phyloP scores from a whole-genome alignment of 306 rosid genomes.

The Gastrolobium villosum region DNA sequence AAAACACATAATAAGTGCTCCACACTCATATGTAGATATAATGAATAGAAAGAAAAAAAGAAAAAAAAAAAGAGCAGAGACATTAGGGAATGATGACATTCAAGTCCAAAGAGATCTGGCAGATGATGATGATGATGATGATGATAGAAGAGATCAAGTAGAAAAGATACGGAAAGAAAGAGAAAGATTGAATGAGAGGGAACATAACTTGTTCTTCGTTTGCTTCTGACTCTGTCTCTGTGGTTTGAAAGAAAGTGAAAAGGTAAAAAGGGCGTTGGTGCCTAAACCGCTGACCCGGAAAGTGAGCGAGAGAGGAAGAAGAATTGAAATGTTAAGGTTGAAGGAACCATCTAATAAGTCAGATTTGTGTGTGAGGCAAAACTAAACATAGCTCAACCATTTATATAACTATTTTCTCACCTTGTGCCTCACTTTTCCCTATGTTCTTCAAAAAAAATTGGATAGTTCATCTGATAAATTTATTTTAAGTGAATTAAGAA shows the following conservation, averaged over 20 bases:
- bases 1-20: no score
- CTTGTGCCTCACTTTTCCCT: conserved; percentile 22
- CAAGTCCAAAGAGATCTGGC: conserved; percentile 37
- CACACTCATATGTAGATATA: neutral
- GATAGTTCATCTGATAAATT: no score
- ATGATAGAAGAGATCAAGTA: neutral
- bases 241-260: neutral
- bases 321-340: neutral
- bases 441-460: no score
- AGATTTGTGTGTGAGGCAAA: conserved; percentile 44
- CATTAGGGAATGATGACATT: neutral
- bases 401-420: conserved; percentile 50
- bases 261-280: neutral
- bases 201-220: neutral
- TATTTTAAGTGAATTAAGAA: no score
- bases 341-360: conserved; percentile 7
- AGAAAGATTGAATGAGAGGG: neutral
- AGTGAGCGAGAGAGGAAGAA: conserved; percentile 1
- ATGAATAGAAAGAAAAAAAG: no score
- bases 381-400: conserved; percentile 27
- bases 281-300: neutral
- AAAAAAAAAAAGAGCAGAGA: neutral
- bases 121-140: no score
- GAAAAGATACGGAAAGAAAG: neutral
- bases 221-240: neutral